Evolutionary conservation across 371 early-diverging fungal species (phyloP).

Genomic region (Rhizopus arrhizus): DNA sequence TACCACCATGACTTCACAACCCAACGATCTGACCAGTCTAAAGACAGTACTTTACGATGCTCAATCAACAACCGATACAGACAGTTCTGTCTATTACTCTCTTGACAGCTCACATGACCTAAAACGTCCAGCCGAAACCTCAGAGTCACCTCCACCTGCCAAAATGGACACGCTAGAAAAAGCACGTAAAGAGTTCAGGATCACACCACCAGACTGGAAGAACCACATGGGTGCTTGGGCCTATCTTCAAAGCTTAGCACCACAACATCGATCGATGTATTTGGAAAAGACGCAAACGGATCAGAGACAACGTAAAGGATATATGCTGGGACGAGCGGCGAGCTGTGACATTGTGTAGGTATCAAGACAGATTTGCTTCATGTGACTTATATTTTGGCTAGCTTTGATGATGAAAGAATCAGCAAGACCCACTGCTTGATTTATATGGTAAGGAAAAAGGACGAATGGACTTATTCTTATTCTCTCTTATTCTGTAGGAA

Average conservation of each 20-base stretch:
- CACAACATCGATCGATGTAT: slow-evolving; percentile 35
- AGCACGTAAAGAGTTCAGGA: not conserved
- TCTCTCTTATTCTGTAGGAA: slow-evolving; percentile 28
- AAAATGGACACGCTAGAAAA: not conserved
- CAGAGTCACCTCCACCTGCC: too few species aligned
- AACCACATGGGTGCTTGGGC: slow-evolving; percentile 54
- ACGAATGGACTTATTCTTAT: too few species aligned
- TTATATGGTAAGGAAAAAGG: slow-evolving; percentile 52
- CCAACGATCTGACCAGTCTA: not conserved
- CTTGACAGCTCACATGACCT: not conserved
- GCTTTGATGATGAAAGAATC: slow-evolving; percentile 50
- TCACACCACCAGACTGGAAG: slow-evolving; percentile 31
- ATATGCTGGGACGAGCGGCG: slow-evolving; percentile 64
- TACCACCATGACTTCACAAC: not conserved
- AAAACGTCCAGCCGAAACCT: too few species aligned
- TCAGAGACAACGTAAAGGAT: slow-evolving; percentile 53
- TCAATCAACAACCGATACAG: not conserved
- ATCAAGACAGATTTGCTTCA: not conserved
- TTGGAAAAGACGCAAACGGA: slow-evolving; percentile 25
- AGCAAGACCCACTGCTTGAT: slow-evolving; percentile 78
- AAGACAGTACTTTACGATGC: not conserved
- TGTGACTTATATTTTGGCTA: not conserved
- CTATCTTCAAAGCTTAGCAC: slow-evolving; percentile 52
- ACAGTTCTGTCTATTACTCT: not conserved
- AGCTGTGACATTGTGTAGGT: slow-evolving; percentile 68